Percentiles rank a stretch among this genome's conserved stretches.
phyloP scores from a whole-genome alignment of 192 early-diverging fungal species.

The Coemansia sp. region DNA sequence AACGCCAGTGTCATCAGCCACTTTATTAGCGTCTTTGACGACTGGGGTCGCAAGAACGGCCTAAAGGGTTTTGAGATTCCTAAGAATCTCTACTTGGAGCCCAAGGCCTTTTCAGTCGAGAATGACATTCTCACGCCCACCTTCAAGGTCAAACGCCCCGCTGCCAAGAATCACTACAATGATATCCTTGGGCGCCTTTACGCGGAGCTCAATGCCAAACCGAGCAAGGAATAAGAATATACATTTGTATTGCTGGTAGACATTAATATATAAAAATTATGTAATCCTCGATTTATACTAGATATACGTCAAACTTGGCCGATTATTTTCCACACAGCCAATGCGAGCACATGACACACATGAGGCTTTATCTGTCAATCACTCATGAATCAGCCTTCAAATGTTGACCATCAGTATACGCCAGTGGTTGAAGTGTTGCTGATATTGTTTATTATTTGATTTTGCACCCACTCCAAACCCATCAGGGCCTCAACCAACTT shows the following conservation, averaged over 20 bases:
- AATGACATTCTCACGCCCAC: constrained; percentile 81
- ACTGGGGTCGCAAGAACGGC: constrained; percentile 55
- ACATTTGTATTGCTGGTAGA: background rate
- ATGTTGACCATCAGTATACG: too few species aligned
- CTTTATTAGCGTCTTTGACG: constrained; percentile 50
- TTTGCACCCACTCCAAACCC: too few species aligned
- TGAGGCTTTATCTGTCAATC: too few species aligned
- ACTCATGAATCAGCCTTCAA: too few species aligned
- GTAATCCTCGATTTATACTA: too few species aligned
- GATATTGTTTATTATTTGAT: too few species aligned
- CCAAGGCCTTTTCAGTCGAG: constrained; percentile 68
- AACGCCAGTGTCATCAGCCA: constrained; percentile 52
- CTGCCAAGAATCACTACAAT: constrained; percentile 46
- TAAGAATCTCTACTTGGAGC: constrained; percentile 64
- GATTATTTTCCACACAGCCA: too few species aligned
- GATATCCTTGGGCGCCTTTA: constrained; percentile 16
- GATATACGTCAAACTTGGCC: too few species aligned
- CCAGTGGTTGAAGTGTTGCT: too few species aligned
- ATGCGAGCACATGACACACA: too few species aligned
- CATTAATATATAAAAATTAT: too few species aligned
- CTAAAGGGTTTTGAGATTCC: constrained; percentile 72
- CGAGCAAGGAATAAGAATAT: background rate
- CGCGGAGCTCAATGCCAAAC: background rate
- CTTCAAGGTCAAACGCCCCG: constrained; percentile 60
- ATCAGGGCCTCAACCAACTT: too few species aligned